Conservation (phyloP, 148 eudicot species). For the Linanthus parryae region DNA sequence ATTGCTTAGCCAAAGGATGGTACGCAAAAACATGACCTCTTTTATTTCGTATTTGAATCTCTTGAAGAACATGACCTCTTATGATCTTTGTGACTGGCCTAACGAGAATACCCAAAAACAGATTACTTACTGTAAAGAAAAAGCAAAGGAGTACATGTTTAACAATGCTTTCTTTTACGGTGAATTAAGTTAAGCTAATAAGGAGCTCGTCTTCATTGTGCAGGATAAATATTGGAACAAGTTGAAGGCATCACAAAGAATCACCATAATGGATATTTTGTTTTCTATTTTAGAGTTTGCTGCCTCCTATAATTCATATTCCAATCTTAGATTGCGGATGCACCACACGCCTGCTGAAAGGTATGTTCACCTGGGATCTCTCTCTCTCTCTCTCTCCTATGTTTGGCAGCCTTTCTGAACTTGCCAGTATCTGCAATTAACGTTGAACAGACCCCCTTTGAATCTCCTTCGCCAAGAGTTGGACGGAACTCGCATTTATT, state of each 20-base stretch:
- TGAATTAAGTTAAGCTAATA: neutral
- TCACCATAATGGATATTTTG: slow-evolving; percentile 80
- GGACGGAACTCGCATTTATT: slow-evolving; percentile 78
- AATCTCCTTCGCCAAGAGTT: slow-evolving; percentile 93
- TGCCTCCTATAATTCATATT: slow-evolving; percentile 86
- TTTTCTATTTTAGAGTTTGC: slow-evolving; percentile 91
- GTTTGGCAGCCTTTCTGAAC: slow-evolving; percentile 2
- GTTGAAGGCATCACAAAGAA: slow-evolving; percentile 72
- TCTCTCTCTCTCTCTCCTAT: neutral
- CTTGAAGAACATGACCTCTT: too few species aligned
- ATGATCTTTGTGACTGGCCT: too few species aligned
- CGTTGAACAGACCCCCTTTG: slow-evolving; percentile 68
- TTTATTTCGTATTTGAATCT: too few species aligned
- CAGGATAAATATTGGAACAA: slow-evolving; percentile 93
- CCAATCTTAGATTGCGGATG: slow-evolving; percentile 83
- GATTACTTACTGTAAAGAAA: too few species aligned
- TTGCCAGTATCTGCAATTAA: slow-evolving; percentile 7
- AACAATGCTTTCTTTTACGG: slow-evolving; percentile 2
- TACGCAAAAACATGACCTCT: too few species aligned
- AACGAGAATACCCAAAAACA: too few species aligned
- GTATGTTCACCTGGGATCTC: slow-evolving; percentile 22
- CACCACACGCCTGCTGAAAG: slow-evolving; percentile 75
- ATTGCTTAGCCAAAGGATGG: too few species aligned
- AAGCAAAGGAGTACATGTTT: too few species aligned
- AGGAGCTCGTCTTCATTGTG: slow-evolving; percentile 16